Conservation (phyloP, 495 filamentous ascomycete species). For the Staphylotrichum tortipilum region DNA sequence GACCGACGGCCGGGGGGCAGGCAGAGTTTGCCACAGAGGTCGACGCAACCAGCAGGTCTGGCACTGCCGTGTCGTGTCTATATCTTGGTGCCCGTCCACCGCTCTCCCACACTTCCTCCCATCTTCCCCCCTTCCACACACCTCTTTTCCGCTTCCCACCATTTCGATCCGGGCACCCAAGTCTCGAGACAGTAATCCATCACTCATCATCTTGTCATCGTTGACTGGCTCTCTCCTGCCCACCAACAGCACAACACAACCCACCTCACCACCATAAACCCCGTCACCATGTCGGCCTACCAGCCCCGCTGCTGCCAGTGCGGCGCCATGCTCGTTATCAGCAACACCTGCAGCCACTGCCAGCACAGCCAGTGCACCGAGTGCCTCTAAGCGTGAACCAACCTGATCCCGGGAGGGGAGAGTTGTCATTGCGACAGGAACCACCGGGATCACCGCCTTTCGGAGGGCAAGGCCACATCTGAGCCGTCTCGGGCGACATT, state of each 20-base stretch:
- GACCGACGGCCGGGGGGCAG: neutral
- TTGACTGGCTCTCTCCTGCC: neutral
- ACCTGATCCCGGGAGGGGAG: too few relatives aligned
- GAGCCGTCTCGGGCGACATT: too few relatives aligned
- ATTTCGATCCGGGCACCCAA: too few relatives aligned
- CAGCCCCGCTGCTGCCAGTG: slow-evolving; percentile 41
- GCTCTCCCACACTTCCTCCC: neutral
- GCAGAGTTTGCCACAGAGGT: neutral
- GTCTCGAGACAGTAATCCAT: too few relatives aligned
- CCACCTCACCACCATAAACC: neutral
- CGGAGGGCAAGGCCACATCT: too few relatives aligned
- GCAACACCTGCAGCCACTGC: slow-evolving; percentile 36
- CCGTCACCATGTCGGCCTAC: slow-evolving; percentile 28
- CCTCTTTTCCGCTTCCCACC: neutral
- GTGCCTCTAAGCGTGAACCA: slow-evolving; percentile 23
- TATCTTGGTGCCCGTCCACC: neutral
- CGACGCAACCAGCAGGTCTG: neutral
- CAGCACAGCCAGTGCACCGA: slow-evolving; percentile 35
- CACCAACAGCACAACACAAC: neutral
- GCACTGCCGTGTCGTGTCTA: neutral
- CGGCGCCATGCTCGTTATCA: slow-evolving; percentile 42
- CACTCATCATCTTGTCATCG: neutral
- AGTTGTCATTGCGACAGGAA: neutral
- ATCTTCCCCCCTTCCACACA: neutral
- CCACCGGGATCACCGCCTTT: neutral